A percentile compares a stretch with the other conserved stretches of the same genome.
These are phyloP conservation scores for Solanum corneliomulleri DNA, from an alignment of 257 asterid genomes.

Conservation along the genomic window DNA sequence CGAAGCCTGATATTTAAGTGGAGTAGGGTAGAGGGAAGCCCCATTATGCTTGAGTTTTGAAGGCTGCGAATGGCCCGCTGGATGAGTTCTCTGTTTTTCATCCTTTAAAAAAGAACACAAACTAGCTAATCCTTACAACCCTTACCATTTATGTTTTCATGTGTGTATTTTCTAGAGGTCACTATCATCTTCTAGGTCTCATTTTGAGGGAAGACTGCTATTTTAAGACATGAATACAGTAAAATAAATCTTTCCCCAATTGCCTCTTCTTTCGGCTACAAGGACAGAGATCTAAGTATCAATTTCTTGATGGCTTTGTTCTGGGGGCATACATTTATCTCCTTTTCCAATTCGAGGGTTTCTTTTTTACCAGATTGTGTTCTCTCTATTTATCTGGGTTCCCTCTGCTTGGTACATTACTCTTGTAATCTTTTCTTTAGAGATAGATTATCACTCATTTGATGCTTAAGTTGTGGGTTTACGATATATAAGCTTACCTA, in stretches of 20 bases:
- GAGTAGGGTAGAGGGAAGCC: not conserved
- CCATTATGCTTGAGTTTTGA: not conserved
- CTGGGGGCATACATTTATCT: slow-evolving; percentile 47
- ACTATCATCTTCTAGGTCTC: not conserved
- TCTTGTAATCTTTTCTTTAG: no score
- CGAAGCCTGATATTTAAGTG: not conserved
- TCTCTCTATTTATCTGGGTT: not conserved
- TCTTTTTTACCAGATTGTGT: slow-evolving; percentile 9
- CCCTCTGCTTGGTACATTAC: not conserved
- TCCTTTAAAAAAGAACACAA: not conserved
- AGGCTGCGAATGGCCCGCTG: not conserved
- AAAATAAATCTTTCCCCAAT: not conserved
- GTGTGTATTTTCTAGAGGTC: not conserved
- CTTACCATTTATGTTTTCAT: not conserved
- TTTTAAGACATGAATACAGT: not conserved
- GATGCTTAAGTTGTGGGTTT: no score
- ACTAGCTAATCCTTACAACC: not conserved
- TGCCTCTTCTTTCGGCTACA: slow-evolving; percentile 76
- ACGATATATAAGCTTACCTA: not conserved
- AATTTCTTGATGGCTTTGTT: slow-evolving; percentile 58
- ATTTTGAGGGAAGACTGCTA: not conserved
- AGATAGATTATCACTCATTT: not conserved
- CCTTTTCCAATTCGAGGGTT: slow-evolving; percentile 1
- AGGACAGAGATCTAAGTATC: slow-evolving; percentile 32
- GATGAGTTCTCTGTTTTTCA: not conserved